A percentile compares a stretch with the other conserved stretches of the same genome.
Conservation (phyloP, 1,284 basidiomycete genomes). For the Puccinia triticina region DNA sequence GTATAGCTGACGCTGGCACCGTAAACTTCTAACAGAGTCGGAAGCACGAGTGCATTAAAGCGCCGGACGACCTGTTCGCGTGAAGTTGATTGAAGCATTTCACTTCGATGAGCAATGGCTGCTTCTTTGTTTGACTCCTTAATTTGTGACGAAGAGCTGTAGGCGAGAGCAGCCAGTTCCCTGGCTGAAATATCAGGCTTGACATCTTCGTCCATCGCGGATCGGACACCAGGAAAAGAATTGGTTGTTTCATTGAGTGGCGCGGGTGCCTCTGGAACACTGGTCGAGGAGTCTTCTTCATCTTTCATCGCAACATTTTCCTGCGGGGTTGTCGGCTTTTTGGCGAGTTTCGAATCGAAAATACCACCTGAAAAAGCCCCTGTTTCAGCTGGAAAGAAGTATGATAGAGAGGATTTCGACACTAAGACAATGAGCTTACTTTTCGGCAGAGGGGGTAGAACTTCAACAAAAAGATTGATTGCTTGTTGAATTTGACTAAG, state of each 20-base stretch:
- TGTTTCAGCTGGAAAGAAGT: neutral
- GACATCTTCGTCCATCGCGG: too few species aligned
- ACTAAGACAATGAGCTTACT: too few species aligned
- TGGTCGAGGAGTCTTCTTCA: slow-evolving; percentile 53
- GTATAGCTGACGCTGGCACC: too few species aligned
- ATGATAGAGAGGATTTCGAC: too few species aligned
- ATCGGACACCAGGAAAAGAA: too few species aligned
- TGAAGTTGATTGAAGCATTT: slow-evolving; percentile 71
- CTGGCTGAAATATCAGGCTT: too few species aligned
- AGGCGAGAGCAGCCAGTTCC: too few species aligned
- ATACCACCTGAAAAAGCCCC: slow-evolving; percentile 54
- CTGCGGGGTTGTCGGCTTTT: slow-evolving; percentile 52
- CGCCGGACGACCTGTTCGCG: slow-evolving; percentile 67
- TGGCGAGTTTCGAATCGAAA: slow-evolving; percentile 56
- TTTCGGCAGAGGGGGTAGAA: too few species aligned
- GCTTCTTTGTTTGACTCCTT: slow-evolving; percentile 56
- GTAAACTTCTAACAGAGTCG: too few species aligned
- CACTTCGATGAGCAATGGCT: slow-evolving; percentile 60
- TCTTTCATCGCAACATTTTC: slow-evolving; percentile 54
- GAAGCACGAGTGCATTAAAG: slow-evolving; percentile 79
- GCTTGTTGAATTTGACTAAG: slow-evolving; percentile 80
- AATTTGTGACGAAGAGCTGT: neutral
- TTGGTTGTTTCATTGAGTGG: too few species aligned
- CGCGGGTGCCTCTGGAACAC: too few species aligned
- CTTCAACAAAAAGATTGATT: too few species aligned